Conservation (phyloP, 352 stramenopile genomes). For the Pythium apleroticum region DNA sequence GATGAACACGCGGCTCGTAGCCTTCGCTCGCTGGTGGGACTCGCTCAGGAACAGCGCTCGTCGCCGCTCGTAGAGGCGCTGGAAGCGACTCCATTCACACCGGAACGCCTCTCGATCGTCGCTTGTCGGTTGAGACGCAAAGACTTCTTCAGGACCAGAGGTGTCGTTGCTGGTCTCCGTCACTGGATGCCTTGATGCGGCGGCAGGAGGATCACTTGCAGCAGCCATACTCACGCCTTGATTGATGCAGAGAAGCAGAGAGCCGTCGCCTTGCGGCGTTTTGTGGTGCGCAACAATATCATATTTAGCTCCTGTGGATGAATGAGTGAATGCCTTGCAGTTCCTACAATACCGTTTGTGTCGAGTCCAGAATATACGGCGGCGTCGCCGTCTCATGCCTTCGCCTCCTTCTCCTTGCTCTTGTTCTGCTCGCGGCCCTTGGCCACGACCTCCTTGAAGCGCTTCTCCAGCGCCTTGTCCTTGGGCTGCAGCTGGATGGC, state of each 20-base stretch:
- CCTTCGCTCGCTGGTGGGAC: slow-evolving; percentile 1
- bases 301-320: not conserved
- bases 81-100: slow-evolving; percentile 8
- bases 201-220: not conserved
- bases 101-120: not conserved
- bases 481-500: slow-evolving; percentile 74
- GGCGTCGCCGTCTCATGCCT: slow-evolving; percentile 24
- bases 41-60: not conserved
- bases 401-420: slow-evolving; percentile 25
- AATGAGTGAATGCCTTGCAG: not conserved
- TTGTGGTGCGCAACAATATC: slow-evolving; percentile 1
- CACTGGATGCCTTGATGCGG: not conserved
- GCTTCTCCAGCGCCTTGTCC: slow-evolving; percentile 75
- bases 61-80: slow-evolving; percentile 6
- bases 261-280: not conserved
- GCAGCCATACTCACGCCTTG: not conserved
- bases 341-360: slow-evolving; percentile 4
- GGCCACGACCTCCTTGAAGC: slow-evolving; percentile 79
- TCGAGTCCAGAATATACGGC: not conserved
- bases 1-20: slow-evolving; percentile 14
- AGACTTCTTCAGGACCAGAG: not conserved
- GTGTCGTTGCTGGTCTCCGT: not conserved
- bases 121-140: not conserved
- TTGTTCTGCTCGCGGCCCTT: slow-evolving; percentile 67
- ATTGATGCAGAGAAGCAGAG: not conserved